Evolutionary conservation across 805 yeast genomes (phyloP).

Genomic region (Candida vaughaniae): DNA sequence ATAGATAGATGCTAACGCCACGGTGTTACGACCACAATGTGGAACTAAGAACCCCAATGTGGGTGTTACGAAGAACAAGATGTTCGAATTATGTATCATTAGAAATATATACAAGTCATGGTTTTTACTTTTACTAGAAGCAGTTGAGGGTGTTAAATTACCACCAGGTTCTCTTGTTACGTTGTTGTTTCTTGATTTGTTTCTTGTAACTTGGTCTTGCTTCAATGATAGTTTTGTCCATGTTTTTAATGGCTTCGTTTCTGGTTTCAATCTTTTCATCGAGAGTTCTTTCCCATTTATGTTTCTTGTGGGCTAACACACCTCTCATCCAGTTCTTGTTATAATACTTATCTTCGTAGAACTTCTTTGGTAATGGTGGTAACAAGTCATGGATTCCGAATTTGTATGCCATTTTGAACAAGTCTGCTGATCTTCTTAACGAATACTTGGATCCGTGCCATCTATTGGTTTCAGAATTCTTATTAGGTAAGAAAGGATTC

Average conservation of each 20-base stretch:
- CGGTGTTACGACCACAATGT: no score
- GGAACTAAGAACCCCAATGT: no score
- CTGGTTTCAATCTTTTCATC: slow-evolving; percentile 60
- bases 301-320: slow-evolving; percentile 74
- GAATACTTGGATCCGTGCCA: slow-evolving; percentile 80
- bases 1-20: background rate
- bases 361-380: slow-evolving; percentile 68
- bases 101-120: slow-evolving; percentile 8
- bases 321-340: slow-evolving; percentile 73
- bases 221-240: slow-evolving; percentile 65
- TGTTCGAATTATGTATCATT: slow-evolving; percentile 4
- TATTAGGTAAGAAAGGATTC: slow-evolving; percentile 86
- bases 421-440: slow-evolving; percentile 75
- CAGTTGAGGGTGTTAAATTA: slow-evolving; percentile 5
- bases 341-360: slow-evolving; percentile 75
- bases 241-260: slow-evolving; percentile 59
- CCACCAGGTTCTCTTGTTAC: slow-evolving; percentile 39
- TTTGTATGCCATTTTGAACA: slow-evolving; percentile 77
- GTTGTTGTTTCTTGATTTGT: slow-evolving; percentile 35
- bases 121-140: no score
- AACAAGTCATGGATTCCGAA: slow-evolving; percentile 78
- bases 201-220: slow-evolving; percentile 52
- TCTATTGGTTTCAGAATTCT: slow-evolving; percentile 75
- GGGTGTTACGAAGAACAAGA: background rate
- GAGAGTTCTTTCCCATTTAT: slow-evolving; percentile 71